Base-by-base conservation (phyloP, 148 eudicot species). In the Camellia japonica region DNA sequence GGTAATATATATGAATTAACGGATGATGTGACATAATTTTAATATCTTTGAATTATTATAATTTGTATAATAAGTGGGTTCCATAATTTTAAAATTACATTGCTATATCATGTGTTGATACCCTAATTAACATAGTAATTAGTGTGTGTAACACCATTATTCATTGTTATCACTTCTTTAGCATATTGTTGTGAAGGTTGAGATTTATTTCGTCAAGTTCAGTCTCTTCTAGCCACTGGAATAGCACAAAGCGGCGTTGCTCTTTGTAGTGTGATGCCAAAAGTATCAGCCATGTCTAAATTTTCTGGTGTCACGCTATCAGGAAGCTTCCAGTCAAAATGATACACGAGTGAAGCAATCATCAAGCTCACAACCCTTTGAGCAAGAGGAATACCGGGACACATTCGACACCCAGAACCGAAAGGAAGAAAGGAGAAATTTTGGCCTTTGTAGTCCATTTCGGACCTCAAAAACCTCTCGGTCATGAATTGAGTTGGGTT, bases 241-340 rank as follows among this genome's bases (percentile, higher is more conserved):
- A 61, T 19, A 75, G 65, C 66, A 10, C 41, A 20, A 12, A 59
- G 81, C 12, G 75, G 81, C 5, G 68, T 79, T 69, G 81, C 76
- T 46, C 68, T 79, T 13, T 18, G 67, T 2, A 60, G 7, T 3
- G 81, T 79, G n/a, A 70, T 49, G 1, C 59, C 75, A 0, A n/a
- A 56, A 19, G 8, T 20, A 56, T 58, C 68, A 69, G 30, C 13
- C 75, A 46, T 79, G 52, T 69, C 81, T 52, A 44, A n/a, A 18
- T 70, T 62, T 23, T 13, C 81, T 10, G 79, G 71, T 9, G 18
- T 46, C 79, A 19, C 14, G 42, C 65, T 43, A 12, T 79, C 23
- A 10, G 81, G 68, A 79, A 70, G 81, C 56, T 79, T 69, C 67
- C 74, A 44, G 19, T 70, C 41, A 44, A 79, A 58, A 42, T 78